Evolutionary conservation across 352 stramenopile genomes (phyloP), one percentile per base, ranked within the genome.

Genomic region (Globisporangium heterothallicum): DNA sequence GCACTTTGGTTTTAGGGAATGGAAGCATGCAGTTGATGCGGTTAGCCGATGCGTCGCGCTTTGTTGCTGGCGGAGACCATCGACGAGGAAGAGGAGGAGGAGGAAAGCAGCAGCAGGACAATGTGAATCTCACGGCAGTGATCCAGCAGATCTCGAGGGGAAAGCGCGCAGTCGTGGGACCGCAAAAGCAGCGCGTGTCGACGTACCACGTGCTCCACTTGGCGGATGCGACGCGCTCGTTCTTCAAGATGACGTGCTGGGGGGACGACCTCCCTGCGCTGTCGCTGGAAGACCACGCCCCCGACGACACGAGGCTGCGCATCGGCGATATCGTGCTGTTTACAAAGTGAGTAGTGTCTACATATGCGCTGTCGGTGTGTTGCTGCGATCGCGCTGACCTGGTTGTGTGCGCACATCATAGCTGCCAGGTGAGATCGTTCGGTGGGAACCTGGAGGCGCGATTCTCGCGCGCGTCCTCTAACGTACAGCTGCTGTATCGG

Each of bases 251-350:
- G 32, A 34, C 34, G 25, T 29, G 48, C 41, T 22, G 59, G 42
- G 7, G 49, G 36, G 38, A 72, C 18, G 40, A 48, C 27, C 63
- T 66, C 32, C 71, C 78, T 1, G 63, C 45, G 21, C 66, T 86
- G 47, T 51, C 64, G 26, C 57, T 66, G 8, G 50, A 64, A 13
- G 63, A 80, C 19, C 65, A 63, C 13, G 64, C 68, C 18, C 56
- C 61, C 0, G 26, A 50, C 3, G 68, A 85, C 30, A 57, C 61
- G 4, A 18, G 44, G 8, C 48, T 86, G 16, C 59, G 63, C 49
- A 66, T 79, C 2, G 71, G 72, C 8, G 73, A 86, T 51, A 84
- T 88, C 45, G 66, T 72, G 3, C 59, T 85, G 18, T 88, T 88
- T 51, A 68, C 68, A 6, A 49, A 32, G 58, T 74, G 36, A 42